Percentiles rank a stretch among this genome's conserved stretches.
Conservation (phyloP, 2,329 filamentous ascomycete species). For the Pestalotiopsis sp. region DNA sequence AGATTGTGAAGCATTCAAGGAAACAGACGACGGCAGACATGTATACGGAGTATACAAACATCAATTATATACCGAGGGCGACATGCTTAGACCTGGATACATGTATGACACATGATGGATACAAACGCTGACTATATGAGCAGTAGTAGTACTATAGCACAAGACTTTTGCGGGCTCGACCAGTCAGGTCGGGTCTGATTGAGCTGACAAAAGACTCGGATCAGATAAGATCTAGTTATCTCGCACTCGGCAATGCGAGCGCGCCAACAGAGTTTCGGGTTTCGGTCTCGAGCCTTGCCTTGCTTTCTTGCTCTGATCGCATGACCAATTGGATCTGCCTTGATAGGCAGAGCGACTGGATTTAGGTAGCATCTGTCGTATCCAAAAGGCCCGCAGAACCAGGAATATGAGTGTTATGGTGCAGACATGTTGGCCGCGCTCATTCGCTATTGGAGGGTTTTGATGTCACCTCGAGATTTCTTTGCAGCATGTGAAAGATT, state of each 20-base stretch:
- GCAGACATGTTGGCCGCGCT: constrained; percentile 8
- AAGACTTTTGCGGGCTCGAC: background rate
- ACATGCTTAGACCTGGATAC: too few species aligned
- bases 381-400: background rate
- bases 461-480: background rate
- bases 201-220: constrained; percentile 3
- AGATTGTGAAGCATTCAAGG: background rate
- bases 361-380: background rate
- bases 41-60: too few species aligned
- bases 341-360: background rate
- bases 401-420: background rate
- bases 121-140: background rate
- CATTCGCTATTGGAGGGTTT: constrained; percentile 2
- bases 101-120: too few species aligned
- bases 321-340: background rate
- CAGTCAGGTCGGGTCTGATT: background rate
- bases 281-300: background rate
- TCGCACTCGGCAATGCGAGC: constrained; percentile 12
- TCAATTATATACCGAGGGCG: too few species aligned
- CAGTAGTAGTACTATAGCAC: background rate
- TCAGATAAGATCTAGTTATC: constrained; percentile 16
- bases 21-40: background rate
- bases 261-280: background rate
- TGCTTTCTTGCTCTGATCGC: background rate
- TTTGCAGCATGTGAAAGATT: background rate